These are phyloP conservation scores for Talaromyces sp. DNA, from an alignment of 2,329 filamentous ascomycete genomes.

Conservation along the genomic window DNA sequence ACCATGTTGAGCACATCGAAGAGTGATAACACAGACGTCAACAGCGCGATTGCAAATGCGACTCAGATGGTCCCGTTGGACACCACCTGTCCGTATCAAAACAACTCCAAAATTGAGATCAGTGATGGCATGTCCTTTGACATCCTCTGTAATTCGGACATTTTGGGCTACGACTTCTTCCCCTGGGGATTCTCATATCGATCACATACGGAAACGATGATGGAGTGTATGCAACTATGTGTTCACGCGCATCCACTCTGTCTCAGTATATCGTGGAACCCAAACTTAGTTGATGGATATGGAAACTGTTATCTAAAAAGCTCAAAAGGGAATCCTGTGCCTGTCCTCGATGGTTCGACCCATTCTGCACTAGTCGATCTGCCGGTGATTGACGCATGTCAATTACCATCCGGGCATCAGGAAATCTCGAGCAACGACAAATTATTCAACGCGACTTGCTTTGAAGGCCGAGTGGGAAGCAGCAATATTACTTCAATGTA, in stretches of 20 bases:
- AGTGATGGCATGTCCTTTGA: conserved; percentile 1
- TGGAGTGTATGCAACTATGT: conserved; percentile 5
- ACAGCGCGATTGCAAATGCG: conserved; percentile 4
- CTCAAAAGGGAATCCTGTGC: background rate
- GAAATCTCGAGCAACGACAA: background rate
- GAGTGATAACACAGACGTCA: background rate
- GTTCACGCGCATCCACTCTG: background rate
- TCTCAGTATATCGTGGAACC: conserved; percentile 1
- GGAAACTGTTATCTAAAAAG: conserved; percentile 7
- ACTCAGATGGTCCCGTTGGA: background rate
- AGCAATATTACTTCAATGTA: conserved; percentile 3
- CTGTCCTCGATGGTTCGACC: background rate
- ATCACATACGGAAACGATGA: conserved; percentile 3
- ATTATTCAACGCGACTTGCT: background rate
- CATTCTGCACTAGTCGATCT: background rate
- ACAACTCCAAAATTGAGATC: background rate
- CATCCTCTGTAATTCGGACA: background rate
- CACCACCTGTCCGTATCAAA: conserved; percentile 3
- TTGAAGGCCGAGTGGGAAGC: background rate
- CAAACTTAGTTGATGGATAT: background rate
- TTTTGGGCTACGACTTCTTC: conserved; percentile 1
- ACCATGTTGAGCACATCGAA: background rate
- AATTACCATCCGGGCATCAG: background rate
- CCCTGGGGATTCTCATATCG: background rate
- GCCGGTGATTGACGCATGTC: background rate